Conservation (phyloP, 495 filamentous ascomycete species). For the Neurospora discreta region DNA sequence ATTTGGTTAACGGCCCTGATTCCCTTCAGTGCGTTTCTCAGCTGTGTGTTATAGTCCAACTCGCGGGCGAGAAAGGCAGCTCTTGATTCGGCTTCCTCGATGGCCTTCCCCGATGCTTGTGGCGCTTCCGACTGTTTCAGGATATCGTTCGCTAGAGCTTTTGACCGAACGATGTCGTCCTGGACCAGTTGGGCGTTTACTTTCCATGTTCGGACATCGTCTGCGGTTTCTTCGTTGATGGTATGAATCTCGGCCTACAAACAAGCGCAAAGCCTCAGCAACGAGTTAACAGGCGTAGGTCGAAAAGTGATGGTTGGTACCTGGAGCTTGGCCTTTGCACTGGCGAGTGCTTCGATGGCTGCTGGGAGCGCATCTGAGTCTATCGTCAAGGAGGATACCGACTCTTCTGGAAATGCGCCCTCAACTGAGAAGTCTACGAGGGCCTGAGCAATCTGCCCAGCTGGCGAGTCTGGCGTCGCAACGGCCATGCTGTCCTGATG, state of each 20-base stretch:
- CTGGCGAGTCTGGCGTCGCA: background rate
- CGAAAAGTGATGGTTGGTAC: slow-evolving; percentile 27
- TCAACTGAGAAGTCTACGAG: slow-evolving; percentile 62
- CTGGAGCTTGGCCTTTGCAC: slow-evolving; percentile 58
- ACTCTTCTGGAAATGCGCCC: slow-evolving; percentile 66
- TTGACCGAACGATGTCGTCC: slow-evolving; percentile 64
- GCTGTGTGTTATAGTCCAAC: slow-evolving; percentile 60
- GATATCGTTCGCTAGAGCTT: slow-evolving; percentile 62
- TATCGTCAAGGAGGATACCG: slow-evolving; percentile 51
- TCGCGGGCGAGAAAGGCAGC: slow-evolving; percentile 62
- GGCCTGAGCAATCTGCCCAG: slow-evolving; percentile 45
- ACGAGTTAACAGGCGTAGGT: background rate
- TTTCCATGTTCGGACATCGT: slow-evolving; percentile 78
- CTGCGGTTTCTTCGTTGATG: slow-evolving; percentile 60
- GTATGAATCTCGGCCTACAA: slow-evolving; percentile 55
- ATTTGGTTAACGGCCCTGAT: slow-evolving; percentile 42
- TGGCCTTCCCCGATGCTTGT: slow-evolving; percentile 43
- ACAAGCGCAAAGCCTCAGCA: slow-evolving; percentile 3
- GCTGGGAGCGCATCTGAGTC: slow-evolving; percentile 45
- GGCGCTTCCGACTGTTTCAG: slow-evolving; percentile 58
- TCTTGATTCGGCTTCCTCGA: slow-evolving; percentile 58
- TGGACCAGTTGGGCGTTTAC: slow-evolving; percentile 72
- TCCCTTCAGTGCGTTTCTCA: slow-evolving; percentile 49
- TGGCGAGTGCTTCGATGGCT: slow-evolving; percentile 52
- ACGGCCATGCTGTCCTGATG: slow-evolving; percentile 10